Evolutionary conservation across 2,329 filamentous ascomycete species (phyloP).

Genomic region (Pseudogymnoascus sp.): DNA sequence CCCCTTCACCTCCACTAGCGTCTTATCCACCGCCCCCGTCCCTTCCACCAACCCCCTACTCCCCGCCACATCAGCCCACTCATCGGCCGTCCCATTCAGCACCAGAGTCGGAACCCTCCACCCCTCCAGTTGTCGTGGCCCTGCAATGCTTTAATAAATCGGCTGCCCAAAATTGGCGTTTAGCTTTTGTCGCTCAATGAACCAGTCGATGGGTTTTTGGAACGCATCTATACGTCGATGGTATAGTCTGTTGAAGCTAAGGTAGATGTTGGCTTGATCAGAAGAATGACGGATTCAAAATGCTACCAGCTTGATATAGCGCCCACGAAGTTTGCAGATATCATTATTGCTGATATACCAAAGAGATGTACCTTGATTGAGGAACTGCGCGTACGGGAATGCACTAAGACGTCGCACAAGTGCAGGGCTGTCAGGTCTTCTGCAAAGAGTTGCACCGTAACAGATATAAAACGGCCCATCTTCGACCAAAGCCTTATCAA

Average conservation of each 20-base stretch:
- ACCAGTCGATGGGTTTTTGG: slow-evolving; percentile 19
- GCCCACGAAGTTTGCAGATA: slow-evolving; percentile 18
- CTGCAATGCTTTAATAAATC: slow-evolving; percentile 12
- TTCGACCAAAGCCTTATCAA: too few relatives aligned
- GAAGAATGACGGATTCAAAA: slow-evolving; percentile 19
- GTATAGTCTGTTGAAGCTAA: slow-evolving; percentile 16
- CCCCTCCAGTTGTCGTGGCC: background rate
- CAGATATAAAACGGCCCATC: too few relatives aligned
- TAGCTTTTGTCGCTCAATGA: slow-evolving; percentile 17
- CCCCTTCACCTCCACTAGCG: background rate
- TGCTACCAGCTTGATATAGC: slow-evolving; percentile 17
- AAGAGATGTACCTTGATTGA: slow-evolving; percentile 14
- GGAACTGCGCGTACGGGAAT: slow-evolving; percentile 11
- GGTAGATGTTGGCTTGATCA: slow-evolving; percentile 17
- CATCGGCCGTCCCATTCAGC: background rate
- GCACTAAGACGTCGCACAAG: too few relatives aligned
- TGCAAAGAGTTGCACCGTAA: too few relatives aligned
- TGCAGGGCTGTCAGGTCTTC: too few relatives aligned
- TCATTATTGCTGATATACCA: slow-evolving; percentile 14
- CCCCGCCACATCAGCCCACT: background rate
- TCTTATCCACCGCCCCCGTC: background rate
- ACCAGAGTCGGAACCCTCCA: background rate
- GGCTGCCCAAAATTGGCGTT: slow-evolving; percentile 18
- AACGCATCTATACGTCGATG: slow-evolving; percentile 21
- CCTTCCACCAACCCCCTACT: background rate